A percentile compares a stretch with the other conserved stretches of the same genome.
phyloP scores from a whole-genome alignment of 345 rosid genomes.

The sweet orange (Citrus sinensis) region DVS_A1.0 CM039163.1:52032501-52033000 shows the following conservation, averaged over 20 bases:
- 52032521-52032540: constrained; percentile 90
- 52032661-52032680: constrained; percentile 75
- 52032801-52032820: constrained; percentile 59
- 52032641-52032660: constrained; percentile 83
- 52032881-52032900: constrained; percentile 66
- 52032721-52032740: constrained; percentile 77
- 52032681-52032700: constrained; percentile 89
- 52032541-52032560: constrained; percentile 63
- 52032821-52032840: constrained; percentile 72
- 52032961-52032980: constrained; percentile 54
- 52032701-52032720: constrained; percentile 87
- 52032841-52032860: constrained; percentile 47
- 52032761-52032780: constrained; percentile 88
- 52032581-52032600: constrained; percentile 87
- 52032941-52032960: constrained; percentile 40
- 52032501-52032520: constrained; percentile 99
- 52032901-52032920: constrained; percentile 75
- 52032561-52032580: constrained; percentile 85
- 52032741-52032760: constrained; percentile 66
- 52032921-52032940: constrained; percentile 48
- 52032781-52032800: constrained; percentile 58
- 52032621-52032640: constrained; percentile 84
- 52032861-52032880: constrained; percentile 58
- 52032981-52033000: constrained; percentile 64
- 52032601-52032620: constrained; percentile 96